Percentiles rank a stretch among this genome's conserved stretches.
These are phyloP conservation scores for Nemania bipapillata DNA, from an alignment of 2,329 filamentous ascomycete species.

Conservation along the genomic window DNA sequence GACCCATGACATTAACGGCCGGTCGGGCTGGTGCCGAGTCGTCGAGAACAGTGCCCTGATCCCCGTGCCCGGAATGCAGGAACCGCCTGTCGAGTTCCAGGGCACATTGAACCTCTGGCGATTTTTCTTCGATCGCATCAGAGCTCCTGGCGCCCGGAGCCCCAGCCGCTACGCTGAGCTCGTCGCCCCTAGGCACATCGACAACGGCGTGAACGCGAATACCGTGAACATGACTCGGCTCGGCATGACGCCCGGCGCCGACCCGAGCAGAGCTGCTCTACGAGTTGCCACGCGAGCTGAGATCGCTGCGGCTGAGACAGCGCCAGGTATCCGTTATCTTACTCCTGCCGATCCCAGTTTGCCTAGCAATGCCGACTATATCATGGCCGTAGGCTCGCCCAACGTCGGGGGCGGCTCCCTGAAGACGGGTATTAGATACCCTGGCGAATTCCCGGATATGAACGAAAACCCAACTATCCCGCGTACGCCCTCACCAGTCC, in stretches of 20 bases:
- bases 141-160: background rate
- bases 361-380: too few relatives aligned
- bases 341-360: too few relatives aligned
- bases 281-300: background rate
- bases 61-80: background rate
- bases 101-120: conserved; percentile 5
- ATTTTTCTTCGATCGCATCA: conserved; percentile 8
- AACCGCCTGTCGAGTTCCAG: background rate
- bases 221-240: background rate
- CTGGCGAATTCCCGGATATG: too few relatives aligned
- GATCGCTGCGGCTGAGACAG: background rate
- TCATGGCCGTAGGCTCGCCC: too few relatives aligned
- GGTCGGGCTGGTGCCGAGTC: background rate
- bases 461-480: too few relatives aligned
- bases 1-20: background rate
- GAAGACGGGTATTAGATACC: too few relatives aligned
- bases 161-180: conserved; percentile 9
- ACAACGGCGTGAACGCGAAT: background rate
- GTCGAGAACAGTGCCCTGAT: background rate
- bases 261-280: background rate
- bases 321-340: background rate
- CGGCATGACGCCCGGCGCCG: background rate
- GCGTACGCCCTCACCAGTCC: too few relatives aligned
- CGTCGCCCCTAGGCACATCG: conserved; percentile 1
- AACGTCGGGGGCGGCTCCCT: too few relatives aligned